Evolutionary conservation across 306 rosid genomes (phyloP).

Genomic region (Quercus dentata): DNA sequence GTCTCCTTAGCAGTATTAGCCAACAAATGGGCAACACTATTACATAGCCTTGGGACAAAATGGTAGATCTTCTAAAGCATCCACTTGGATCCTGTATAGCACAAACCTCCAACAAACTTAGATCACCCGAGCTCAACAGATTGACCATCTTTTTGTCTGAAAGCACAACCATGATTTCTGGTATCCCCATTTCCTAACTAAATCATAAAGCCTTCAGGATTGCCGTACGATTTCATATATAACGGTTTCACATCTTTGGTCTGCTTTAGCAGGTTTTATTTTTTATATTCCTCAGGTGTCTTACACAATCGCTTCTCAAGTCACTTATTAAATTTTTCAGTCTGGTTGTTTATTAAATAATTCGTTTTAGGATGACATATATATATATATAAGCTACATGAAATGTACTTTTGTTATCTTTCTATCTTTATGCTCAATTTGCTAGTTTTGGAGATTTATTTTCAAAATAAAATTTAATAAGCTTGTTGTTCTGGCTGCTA

Average conservation of each 20-base stretch:
- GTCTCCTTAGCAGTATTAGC: too few relatives aligned
- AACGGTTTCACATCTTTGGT: not conserved
- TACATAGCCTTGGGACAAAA: too few relatives aligned
- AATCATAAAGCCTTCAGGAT: too few relatives aligned
- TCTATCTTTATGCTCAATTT: not conserved
- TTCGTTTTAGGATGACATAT: not conserved
- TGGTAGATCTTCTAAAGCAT: too few relatives aligned
- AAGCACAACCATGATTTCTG: too few relatives aligned
- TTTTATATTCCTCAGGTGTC: not conserved
- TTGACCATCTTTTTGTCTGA: too few relatives aligned
- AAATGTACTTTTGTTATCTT: not conserved
- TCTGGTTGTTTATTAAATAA: not conserved
- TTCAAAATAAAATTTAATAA: not conserved
- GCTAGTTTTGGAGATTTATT: not conserved
- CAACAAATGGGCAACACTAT: too few relatives aligned
- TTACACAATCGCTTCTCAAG: not conserved
- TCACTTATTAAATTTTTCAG: not conserved
- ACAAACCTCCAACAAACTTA: too few relatives aligned
- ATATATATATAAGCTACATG: not conserved
- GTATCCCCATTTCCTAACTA: too few relatives aligned
- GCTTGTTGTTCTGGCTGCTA: conserved; percentile 11
- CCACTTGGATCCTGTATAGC: too few relatives aligned
- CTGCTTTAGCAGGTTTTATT: not conserved
- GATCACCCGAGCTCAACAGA: too few relatives aligned
- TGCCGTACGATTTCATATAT: not conserved